Evolutionary conservation across 176 grass and related monocot species (phyloP), one percentile per base, ranked within the genome.

Genomic region (Bromus sterilis): DNA sequence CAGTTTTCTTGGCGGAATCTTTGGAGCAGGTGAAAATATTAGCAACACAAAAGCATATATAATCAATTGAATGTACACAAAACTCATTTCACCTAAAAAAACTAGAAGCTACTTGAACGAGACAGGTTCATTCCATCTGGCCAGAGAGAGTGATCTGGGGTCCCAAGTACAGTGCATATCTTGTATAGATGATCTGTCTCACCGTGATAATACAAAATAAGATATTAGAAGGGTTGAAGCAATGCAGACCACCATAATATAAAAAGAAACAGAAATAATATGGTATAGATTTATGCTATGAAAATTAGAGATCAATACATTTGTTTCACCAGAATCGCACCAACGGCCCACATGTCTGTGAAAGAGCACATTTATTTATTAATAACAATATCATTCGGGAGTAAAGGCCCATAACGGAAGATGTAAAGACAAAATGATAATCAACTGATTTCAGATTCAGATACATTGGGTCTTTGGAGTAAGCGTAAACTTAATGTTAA

Each of bases 311-410:
- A 20, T 49, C 10, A 44, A 48, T 37, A 76, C 42, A 59, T 77
- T 94, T 91, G 85, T 94, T 84, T 90, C 91, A 78, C 94, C 94
- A 97, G 85, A 84, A 97, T 97, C 25, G 91, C 91, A 81, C 94
- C 94, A 68, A 97, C 78, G 26, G 94, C 91, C 94, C 94, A 97
- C 85, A 97, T 88, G 49, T 94, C 94, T 97, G 88, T 61, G 76
- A 67, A 83, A 73, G 34, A 39, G 36, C 51, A 67, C 8, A 43
- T 43, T 15, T 20, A 59, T 25, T 11, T 37, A 35, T 81, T 78
- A 90, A 49, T 51, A 11, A 36, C 28, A 18, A 66, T 37, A 75
- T 32, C 57, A 78, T 41, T 61, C 21, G 48, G 21, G 8, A 14
- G 2, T 37, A 53, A 42, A 76, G 59, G 30, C 15, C 18, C 31